Percentiles rank a stretch among this genome's conserved stretches.
phyloP scores from a whole-genome alignment of 2,329 filamentous ascomycete species.

The Cordyceps javanica region DNA sequence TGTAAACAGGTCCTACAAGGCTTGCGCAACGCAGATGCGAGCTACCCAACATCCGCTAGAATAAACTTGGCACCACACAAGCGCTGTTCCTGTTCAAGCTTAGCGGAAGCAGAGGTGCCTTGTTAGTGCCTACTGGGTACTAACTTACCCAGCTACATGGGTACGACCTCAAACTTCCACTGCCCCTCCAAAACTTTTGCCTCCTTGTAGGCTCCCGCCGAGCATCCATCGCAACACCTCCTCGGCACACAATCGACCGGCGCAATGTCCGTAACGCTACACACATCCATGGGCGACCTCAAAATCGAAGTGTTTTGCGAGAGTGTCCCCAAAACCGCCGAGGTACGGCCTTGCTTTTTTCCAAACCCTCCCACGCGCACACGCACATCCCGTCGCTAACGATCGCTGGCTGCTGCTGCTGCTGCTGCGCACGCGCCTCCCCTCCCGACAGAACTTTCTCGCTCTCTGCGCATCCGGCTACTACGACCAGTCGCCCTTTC shows the following conservation, averaged over 20 bases:
- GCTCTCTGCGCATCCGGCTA: conserved; percentile 75
- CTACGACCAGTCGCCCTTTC: conserved; percentile 70
- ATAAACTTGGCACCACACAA: background rate
- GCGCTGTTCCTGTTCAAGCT: background rate
- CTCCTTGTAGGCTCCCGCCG: background rate
- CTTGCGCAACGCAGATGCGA: background rate
- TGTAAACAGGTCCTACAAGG: no score
- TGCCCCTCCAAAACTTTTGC: background rate
- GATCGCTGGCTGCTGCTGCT: no score
- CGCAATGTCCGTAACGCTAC: conserved; percentile 63
- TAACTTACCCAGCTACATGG: no score
- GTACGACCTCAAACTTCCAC: no score
- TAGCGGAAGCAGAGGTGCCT: no score
- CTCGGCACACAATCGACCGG: background rate
- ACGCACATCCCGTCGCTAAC: conserved; percentile 11
- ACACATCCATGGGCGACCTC: conserved; percentile 83
- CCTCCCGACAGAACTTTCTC: conserved; percentile 65
- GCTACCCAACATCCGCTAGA: background rate
- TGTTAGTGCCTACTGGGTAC: no score
- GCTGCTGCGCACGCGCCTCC: background rate
- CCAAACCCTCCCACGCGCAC: background rate
- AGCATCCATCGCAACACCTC: background rate
- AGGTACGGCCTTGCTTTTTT: conserved; percentile 42
- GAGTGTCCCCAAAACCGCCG: conserved; percentile 84
- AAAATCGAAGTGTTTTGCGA: conserved; percentile 98